A percentile compares a stretch with the other conserved stretches of the same genome.
Evolutionary conservation across 768 basidiomycete species (phyloP).

Genomic region (Russula brevipes): DNA sequence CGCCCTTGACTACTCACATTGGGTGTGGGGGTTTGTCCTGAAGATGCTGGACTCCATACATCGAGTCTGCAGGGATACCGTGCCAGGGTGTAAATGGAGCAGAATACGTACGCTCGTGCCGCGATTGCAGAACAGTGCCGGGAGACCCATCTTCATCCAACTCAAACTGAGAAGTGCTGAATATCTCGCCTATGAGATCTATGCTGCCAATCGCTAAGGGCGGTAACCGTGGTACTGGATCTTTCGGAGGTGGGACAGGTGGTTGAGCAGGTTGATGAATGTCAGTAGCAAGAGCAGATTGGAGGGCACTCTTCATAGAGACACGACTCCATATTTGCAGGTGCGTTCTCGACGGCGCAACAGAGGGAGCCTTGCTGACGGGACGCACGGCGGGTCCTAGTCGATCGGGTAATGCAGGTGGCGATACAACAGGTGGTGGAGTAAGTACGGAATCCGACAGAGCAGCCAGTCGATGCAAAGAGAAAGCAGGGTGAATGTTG

Average conservation of each 20-base stretch:
- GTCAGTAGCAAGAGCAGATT: constrained; percentile 23
- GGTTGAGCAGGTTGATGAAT: constrained; percentile 15
- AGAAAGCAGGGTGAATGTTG: constrained; percentile 41
- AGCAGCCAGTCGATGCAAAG: constrained; percentile 39
- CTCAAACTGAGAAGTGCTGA: constrained; percentile 18
- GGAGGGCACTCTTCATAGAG: constrained; percentile 24
- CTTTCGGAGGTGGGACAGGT: neutral
- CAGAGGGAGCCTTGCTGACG: neutral
- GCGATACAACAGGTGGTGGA: constrained; percentile 25
- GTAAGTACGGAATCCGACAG: constrained; percentile 20
- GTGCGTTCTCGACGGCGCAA: constrained; percentile 16
- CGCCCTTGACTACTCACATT: neutral
- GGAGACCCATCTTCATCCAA: constrained; percentile 5
- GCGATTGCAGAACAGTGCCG: constrained; percentile 1
- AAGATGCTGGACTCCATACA: neutral
- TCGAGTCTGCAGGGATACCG: neutral
- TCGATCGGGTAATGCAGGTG: constrained; percentile 9
- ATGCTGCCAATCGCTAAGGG: constrained; percentile 20
- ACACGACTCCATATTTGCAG: constrained; percentile 25
- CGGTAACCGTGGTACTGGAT: constrained; percentile 20
- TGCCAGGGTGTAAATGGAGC: constrained; percentile 19
- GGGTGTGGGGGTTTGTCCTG: constrained; percentile 10
- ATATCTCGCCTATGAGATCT: constrained; percentile 25
- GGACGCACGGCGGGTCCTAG: constrained; percentile 5
- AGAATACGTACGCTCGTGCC: constrained; percentile 24